Evolutionary conservation across 305 asterid genomes (phyloP).

Genomic region (Withania somnifera): DNA sequence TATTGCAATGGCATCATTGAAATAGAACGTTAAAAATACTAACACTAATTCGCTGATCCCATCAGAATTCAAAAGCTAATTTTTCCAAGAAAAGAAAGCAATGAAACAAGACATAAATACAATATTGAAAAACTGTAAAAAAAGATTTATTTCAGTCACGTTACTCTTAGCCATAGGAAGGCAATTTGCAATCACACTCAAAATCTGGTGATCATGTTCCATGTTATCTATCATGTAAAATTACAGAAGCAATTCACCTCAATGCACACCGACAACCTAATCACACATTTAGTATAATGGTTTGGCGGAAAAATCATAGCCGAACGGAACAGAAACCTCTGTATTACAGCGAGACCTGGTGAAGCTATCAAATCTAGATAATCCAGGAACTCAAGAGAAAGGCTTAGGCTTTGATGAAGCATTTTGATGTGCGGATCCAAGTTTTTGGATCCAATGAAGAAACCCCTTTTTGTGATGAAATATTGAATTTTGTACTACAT

Average conservation of each 20-base stretch:
- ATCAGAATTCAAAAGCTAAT: not conserved
- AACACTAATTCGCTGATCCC: not conserved
- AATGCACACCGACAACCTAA: not conserved
- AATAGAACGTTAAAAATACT: not conserved
- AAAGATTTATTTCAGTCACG: not conserved
- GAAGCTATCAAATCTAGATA: conserved; percentile 1
- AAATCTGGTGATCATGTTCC: not conserved
- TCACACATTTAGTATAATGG: not conserved
- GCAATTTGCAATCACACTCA: not conserved
- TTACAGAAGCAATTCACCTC: not conserved
- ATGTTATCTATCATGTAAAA: not conserved
- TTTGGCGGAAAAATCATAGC: not conserved
- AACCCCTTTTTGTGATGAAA: conserved; percentile 13
- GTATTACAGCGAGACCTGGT: not conserved
- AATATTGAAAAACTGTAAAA: not conserved
- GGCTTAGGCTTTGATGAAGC: conserved; percentile 3
- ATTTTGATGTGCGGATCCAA: conserved; percentile 8
- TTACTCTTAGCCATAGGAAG: not conserved
- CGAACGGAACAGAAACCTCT: not conserved
- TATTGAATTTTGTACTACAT: conserved; percentile 4
- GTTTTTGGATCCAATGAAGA: conserved; percentile 14
- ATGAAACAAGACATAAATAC: not conserved
- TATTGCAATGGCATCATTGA: not conserved
- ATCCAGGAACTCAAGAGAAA: not conserved
- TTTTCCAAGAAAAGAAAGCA: not conserved